Percentiles rank a stretch among this genome's conserved stretches.
Evolutionary conservation across 495 filamentous ascomycete species (phyloP).

Genomic region (Neurospora africana): DNA sequence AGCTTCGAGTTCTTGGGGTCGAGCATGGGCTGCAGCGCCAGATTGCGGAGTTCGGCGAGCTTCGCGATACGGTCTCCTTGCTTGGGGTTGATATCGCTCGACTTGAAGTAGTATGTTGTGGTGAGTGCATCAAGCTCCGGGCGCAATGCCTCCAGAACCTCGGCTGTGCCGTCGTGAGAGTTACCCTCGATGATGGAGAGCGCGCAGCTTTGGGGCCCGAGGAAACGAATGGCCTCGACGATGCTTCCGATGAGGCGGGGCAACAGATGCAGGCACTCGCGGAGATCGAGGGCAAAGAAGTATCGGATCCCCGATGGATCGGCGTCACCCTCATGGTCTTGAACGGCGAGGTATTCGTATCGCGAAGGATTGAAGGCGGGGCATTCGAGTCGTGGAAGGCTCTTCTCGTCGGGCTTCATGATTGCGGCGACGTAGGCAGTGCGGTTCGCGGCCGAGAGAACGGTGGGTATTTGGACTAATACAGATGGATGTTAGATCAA

Average conservation of each 20-base stretch:
- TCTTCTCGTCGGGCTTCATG: background rate
- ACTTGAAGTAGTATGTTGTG: conserved; percentile 24
- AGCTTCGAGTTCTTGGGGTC: conserved; percentile 12
- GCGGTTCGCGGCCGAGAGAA: background rate
- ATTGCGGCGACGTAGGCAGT: background rate
- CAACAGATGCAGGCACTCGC: conserved; percentile 29
- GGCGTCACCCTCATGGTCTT: background rate
- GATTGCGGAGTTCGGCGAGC: conserved; percentile 36
- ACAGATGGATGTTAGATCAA: background rate
- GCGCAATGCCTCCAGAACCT: conserved; percentile 30
- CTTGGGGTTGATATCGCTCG: conserved; percentile 28
- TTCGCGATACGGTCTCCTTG: conserved; percentile 26
- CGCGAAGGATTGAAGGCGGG: background rate
- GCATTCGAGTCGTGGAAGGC: conserved; percentile 4
- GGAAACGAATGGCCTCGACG: conserved; percentile 35
- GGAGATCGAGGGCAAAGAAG: conserved; percentile 41
- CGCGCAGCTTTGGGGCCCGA: conserved; percentile 37
- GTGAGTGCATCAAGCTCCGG: conserved; percentile 24
- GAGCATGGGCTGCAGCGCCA: conserved; percentile 29
- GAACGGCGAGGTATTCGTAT: background rate
- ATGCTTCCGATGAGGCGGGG: conserved; percentile 37
- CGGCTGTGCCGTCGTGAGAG: conserved; percentile 40
- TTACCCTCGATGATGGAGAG: conserved; percentile 41
- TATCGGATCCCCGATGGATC: conserved; percentile 12
- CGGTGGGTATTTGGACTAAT: background rate